Evolutionary conservation across 805 yeast species (phyloP).

Genomic region (Lipomyces yamadae): DNA sequence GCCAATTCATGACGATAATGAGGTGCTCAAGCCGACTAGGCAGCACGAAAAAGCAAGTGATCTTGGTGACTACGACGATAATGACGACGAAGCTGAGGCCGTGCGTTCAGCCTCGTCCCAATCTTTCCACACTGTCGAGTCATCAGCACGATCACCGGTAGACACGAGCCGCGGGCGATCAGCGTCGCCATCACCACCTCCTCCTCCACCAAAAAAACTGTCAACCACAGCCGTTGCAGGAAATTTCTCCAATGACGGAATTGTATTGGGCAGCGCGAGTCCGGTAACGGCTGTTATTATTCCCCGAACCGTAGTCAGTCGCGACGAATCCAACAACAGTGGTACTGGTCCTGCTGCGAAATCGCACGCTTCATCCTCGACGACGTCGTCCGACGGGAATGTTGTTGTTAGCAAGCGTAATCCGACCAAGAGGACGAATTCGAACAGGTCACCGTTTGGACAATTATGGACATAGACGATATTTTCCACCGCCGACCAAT

Average conservation of each 20-base stretch:
- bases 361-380: background rate
- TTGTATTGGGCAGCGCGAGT: conserved; percentile 17
- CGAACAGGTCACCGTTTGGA: conserved; percentile 18
- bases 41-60: background rate
- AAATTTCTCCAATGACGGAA: conserved; percentile 15
- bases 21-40: background rate
- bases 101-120: conserved; percentile 6
- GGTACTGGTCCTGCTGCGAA: conserved; percentile 1
- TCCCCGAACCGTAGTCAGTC: conserved; percentile 20
- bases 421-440: conserved; percentile 3
- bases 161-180: conserved; percentile 13
- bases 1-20: background rate
- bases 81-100: conserved; percentile 6
- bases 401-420: too few species aligned
- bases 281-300: conserved; percentile 25
- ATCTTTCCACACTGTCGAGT: background rate
- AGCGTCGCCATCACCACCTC: conserved; percentile 6
- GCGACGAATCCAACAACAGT: conserved; percentile 6
- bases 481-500: too few species aligned
- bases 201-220: conserved; percentile 6
- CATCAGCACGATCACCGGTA: conserved; percentile 11
- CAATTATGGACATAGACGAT: conserved; percentile 5
- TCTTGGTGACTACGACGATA: conserved; percentile 8
- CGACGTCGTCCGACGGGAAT: background rate
- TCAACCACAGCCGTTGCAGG: background rate